phyloP scores from a whole-genome alignment of 495 filamentous ascomycete species.

The Entonaema liquescens region DNA sequence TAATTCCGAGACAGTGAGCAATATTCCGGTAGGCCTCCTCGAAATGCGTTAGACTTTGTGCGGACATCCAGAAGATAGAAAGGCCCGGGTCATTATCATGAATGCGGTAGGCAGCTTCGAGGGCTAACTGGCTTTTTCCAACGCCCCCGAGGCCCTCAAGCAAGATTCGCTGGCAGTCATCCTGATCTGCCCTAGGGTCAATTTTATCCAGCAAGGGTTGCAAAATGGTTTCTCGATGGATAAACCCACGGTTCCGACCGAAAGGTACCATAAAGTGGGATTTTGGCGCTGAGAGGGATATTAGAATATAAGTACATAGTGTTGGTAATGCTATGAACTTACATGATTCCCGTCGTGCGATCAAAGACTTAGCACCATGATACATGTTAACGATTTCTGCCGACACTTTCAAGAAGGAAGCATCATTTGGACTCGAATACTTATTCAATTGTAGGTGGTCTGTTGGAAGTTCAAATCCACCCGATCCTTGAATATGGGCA shows the following conservation, averaged over 20 bases:
- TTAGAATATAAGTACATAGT: neutral
- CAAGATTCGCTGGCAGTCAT: slow-evolving; percentile 50
- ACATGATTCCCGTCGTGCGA: neutral
- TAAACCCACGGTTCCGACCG: slow-evolving; percentile 51
- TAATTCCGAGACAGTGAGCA: slow-evolving; percentile 46
- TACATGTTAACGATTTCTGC: neutral
- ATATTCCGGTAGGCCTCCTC: slow-evolving; percentile 56
- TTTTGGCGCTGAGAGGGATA: neutral
- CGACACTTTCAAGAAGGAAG: neutral
- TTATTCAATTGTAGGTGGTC: neutral
- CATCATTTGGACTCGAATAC: neutral
- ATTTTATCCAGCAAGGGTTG: slow-evolving; percentile 44
- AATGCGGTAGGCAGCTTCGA: slow-evolving; percentile 59
- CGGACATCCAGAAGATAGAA: slow-evolving; percentile 61
- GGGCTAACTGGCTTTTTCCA: slow-evolving; percentile 65
- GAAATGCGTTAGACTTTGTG: slow-evolving; percentile 48
- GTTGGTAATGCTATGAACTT: neutral
- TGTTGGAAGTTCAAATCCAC: neutral
- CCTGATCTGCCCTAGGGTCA: slow-evolving; percentile 15
- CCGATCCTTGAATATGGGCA: neutral
- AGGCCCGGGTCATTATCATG: slow-evolving; percentile 45
- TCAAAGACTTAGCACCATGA: neutral
- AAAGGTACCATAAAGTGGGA: slow-evolving; percentile 37
- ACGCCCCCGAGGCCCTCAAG: slow-evolving; percentile 58
- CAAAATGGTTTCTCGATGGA: slow-evolving; percentile 52